Conservation (phyloP, 2,329 filamentous ascomycete genomes). For the Pseudogymnoascus sp. region DNA sequence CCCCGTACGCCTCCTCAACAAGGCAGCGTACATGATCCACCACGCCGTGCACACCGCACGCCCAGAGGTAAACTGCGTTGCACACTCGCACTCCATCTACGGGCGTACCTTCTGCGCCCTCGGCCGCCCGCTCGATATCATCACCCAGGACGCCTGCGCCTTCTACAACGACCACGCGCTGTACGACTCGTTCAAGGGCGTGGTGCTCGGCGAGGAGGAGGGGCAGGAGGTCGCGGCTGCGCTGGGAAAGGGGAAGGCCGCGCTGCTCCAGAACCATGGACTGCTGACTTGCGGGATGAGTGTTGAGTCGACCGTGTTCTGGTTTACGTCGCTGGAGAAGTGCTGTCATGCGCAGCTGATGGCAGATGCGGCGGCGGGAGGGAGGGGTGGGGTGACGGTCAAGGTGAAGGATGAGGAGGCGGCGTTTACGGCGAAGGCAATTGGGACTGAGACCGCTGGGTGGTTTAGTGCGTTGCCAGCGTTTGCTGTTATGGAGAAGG, state of each 20-base stretch:
- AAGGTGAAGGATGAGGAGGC: conserved; percentile 65
- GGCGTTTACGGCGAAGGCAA: conserved; percentile 55
- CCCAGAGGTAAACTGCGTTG: conserved; percentile 51
- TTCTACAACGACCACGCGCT: conserved; percentile 39
- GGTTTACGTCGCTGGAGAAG: conserved; percentile 46
- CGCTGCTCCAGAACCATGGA: conserved; percentile 48
- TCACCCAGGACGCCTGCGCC: conserved; percentile 49
- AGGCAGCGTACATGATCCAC: conserved; percentile 51
- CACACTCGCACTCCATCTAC: conserved; percentile 51
- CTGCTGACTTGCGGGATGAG: conserved; percentile 43
- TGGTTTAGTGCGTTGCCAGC: conserved; percentile 66
- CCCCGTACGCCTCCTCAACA: conserved; percentile 25
- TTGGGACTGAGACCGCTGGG: conserved; percentile 54
- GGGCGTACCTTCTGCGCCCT: conserved; percentile 56
- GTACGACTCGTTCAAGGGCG: conserved; percentile 41
- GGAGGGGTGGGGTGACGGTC: conserved; percentile 55
- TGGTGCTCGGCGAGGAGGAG: conserved; percentile 46
- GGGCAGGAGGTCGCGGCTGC: conserved; percentile 40
- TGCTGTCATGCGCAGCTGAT: conserved; percentile 43
- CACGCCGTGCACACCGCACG: conserved; percentile 51
- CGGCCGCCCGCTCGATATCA: conserved; percentile 51
- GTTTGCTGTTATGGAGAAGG: conserved; percentile 62
- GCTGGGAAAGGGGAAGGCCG: conserved; percentile 44
- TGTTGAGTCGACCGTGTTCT: conserved; percentile 46
- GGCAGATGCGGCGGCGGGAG: conserved; percentile 52